Percentiles rank a stretch among this genome's conserved stretches.
These are phyloP conservation scores for Venturia effusa DNA, from an alignment of 2,329 filamentous ascomycete species.

Conservation along the genomic window DNA sequence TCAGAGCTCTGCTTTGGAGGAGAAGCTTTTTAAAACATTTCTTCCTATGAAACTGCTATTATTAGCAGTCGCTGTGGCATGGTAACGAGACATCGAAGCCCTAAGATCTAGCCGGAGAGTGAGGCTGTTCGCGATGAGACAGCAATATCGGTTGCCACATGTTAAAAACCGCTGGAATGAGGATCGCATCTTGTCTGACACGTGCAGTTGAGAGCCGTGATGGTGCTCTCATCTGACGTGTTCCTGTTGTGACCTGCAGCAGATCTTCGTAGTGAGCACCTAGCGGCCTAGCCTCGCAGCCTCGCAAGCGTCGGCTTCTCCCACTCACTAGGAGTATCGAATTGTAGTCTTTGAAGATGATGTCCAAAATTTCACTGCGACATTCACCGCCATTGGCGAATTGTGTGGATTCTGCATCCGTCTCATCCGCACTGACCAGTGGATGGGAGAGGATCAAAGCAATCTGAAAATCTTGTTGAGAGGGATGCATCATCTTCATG, in stretches of 20 bases:
- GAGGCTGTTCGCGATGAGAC: background rate
- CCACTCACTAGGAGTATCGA: too few relatives aligned
- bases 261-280: background rate
- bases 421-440: background rate
- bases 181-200: background rate
- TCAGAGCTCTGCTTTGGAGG: background rate
- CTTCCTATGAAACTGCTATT: background rate
- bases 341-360: background rate
- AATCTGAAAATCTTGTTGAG: background rate
- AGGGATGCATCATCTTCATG: background rate
- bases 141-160: background rate
- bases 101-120: background rate
- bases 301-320: background rate
- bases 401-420: background rate
- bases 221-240: background rate
- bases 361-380: background rate
- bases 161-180: background rate
- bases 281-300: too few relatives aligned
- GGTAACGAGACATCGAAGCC: background rate
- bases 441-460: background rate
- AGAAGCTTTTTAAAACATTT: background rate
- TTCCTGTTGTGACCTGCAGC: background rate
- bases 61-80: background rate
- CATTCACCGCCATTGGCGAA: background rate
- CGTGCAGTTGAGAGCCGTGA: background rate